These are phyloP conservation scores for Solanum microdontum DNA, from an alignment of 257 asterid species.

Conservation along the genomic window DNA sequence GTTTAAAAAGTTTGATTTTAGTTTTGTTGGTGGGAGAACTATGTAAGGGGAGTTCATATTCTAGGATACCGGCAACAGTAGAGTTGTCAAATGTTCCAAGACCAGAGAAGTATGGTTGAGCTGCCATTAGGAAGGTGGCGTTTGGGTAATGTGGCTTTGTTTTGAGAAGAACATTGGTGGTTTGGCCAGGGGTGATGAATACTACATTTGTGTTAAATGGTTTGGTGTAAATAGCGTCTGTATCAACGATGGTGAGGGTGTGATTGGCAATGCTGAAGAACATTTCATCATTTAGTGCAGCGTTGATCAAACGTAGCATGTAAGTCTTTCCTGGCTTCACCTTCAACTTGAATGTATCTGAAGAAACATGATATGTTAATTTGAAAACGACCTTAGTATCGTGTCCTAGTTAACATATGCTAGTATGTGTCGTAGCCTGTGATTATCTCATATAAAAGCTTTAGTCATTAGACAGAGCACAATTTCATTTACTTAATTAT, in stretches of 20 bases:
- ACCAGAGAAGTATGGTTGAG: slow-evolving; percentile 53
- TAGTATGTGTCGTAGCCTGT: not conserved
- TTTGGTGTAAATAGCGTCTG: slow-evolving; percentile 49
- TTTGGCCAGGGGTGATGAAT: slow-evolving; percentile 55
- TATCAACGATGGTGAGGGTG: slow-evolving; percentile 43
- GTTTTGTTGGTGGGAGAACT: not conserved
- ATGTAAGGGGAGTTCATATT: slow-evolving; percentile 23
- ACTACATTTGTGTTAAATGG: slow-evolving; percentile 39
- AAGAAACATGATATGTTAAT: not conserved
- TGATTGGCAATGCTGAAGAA: slow-evolving; percentile 67
- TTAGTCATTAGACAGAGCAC: not conserved
- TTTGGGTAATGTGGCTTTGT: slow-evolving; percentile 31
- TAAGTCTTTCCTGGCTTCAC: slow-evolving; percentile 57
- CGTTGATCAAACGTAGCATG: slow-evolving; percentile 59
- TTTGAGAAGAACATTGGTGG: slow-evolving; percentile 51
- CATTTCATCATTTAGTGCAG: slow-evolving; percentile 60
- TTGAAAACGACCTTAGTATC: not conserved
- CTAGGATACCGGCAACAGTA: slow-evolving; percentile 50
- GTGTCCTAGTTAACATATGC: not conserved
- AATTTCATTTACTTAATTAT: not conserved
- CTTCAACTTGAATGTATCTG: slow-evolving; percentile 47
- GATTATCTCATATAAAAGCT: not conserved
- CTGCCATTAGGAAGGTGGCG: slow-evolving; percentile 56
- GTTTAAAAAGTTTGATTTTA: slow-evolving; percentile 16
- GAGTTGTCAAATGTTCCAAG: slow-evolving; percentile 57